Evolutionary conservation across 257 asterid genomes (phyloP), one percentile per base, ranked within the genome.

Genomic region (Eucommia ulmoides): DNA sequence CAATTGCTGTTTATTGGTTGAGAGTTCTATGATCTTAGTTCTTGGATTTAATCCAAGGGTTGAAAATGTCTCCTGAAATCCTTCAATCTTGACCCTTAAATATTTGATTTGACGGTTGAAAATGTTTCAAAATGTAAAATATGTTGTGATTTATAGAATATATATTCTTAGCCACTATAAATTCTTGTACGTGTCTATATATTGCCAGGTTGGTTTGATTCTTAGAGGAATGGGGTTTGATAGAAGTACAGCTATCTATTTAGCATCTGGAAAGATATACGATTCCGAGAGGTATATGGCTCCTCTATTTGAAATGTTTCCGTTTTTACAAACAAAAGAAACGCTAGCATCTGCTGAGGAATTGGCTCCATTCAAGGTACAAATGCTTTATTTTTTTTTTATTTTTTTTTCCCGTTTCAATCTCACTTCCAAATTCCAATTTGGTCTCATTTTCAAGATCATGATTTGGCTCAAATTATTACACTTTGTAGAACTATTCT

Each of bases 221-320:
- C 84, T 91, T 49, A 77, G 99, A 70, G 99, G 95, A 22, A 91
- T 91, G 99, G 99, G 99, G 41, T 91, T 91, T 63, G 82, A 79
- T 61, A 81, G 64, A 63, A 69, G 67, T 60, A 91, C 99, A 41
- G 76, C 92, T 35, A 79, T 91, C n/a, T 91, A 68, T 76, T 69
- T 91, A 69, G 99, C 99, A 61, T 83, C 99, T 22, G 99, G 97
- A 65, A 79, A 47, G 65, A 91, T 91, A 71, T 91, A 91, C 20
- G 83, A 91, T 65, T 75, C 97, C 1, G 93, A 83, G 72, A 74
- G 95, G 65, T 74, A 83, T 62, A 91, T 91, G 99, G 80, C 93
- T 56, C 99, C 99, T 29, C 69, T 91, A 38, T 51, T 79, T 35
- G 89, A 83, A 68, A 91, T 91, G 99, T 91, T 91, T 64, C 99